Conservation (phyloP, 2,329 filamentous ascomycete genomes). For the Aureobasidium subglaciale region DNA sequence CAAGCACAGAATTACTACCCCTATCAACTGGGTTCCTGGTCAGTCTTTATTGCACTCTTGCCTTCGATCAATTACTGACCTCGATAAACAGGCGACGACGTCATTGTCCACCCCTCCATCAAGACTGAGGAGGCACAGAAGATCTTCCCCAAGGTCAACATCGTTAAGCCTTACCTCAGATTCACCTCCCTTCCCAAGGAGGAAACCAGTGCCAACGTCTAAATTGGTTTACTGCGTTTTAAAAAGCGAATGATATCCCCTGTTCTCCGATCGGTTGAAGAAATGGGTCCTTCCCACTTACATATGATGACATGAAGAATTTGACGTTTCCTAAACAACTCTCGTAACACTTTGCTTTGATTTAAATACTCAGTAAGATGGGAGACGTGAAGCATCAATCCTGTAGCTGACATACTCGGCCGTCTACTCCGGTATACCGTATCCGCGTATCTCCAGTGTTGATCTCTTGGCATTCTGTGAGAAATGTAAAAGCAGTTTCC, state of each 20-base stretch:
- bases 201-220: constrained; percentile 44
- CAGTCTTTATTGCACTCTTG: constrained; percentile 25
- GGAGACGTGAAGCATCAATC: neutral
- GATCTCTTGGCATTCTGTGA: neutral
- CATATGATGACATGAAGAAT: constrained; percentile 13
- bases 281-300: neutral
- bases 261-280: neutral
- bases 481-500: constrained; percentile 8
- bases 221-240: constrained; percentile 17
- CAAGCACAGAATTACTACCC: constrained; percentile 53
- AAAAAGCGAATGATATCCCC: constrained; percentile 12
- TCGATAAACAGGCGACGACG: constrained; percentile 2
- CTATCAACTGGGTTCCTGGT: constrained; percentile 54
- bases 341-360: too few relatives aligned
- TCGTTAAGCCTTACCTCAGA: constrained; percentile 56
- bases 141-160: constrained; percentile 53
- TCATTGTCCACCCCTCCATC: constrained; percentile 54
- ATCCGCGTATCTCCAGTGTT: neutral
- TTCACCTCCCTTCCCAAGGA: constrained; percentile 54
- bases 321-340: neutral
- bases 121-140: constrained; percentile 53
- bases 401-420: neutral
- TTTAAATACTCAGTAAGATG: too few relatives aligned
- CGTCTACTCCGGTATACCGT: neutral
- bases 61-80: constrained; percentile 29